Conservation (phyloP, 495 filamentous ascomycete species). For the Trichoderma asperelloides region DNA sequence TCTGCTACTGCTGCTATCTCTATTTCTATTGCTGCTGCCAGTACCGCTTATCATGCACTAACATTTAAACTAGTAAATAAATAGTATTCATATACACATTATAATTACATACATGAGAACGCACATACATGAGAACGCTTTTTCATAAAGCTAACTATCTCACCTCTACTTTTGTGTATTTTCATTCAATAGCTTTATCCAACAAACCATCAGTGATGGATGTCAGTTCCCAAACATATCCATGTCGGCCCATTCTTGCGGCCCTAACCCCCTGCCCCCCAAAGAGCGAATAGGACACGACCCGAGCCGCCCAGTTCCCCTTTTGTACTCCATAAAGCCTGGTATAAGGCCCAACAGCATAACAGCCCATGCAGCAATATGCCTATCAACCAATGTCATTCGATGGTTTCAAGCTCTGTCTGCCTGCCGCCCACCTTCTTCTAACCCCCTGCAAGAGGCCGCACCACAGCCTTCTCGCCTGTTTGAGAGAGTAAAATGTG, state of each 20-base stretch:
- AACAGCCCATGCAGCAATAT: not conserved
- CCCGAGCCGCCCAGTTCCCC: not conserved
- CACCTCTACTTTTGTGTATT: no score
- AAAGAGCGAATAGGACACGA: not conserved
- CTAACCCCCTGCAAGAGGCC: not conserved
- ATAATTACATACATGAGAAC: no score
- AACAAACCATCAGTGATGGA: not conserved
- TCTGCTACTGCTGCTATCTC: no score
- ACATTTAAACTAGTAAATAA: no score
- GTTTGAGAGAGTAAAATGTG: not conserved
- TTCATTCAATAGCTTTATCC: not conserved
- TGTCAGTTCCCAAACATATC: not conserved
- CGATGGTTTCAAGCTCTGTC: not conserved
- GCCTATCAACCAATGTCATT: not conserved
- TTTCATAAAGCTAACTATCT: no score
- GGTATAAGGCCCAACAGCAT: not conserved
- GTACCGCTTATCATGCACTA: no score
- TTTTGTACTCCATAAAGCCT: not conserved
- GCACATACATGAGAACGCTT: no score
- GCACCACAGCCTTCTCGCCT: not conserved
- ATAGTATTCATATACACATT: no score
- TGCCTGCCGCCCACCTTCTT: not conserved
- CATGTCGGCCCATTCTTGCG: not conserved
- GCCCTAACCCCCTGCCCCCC: not conserved
- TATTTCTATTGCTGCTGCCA: no score